Evolutionary conservation across 441 rosid species (phyloP).

Genomic region (Raphanus hybrid): DNA sequence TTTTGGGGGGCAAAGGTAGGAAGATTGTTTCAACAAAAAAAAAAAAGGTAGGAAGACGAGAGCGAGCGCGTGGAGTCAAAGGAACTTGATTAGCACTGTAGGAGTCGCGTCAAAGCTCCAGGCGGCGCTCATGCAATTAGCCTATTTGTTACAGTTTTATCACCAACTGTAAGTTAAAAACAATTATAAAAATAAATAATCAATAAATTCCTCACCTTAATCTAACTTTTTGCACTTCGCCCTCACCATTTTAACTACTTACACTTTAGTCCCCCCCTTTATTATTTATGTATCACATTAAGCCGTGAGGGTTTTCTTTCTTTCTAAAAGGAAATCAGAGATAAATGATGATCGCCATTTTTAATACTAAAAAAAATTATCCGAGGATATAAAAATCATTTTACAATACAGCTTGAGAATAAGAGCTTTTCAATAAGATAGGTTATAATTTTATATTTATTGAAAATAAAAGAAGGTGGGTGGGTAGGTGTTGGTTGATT

Average conservation of each 20-base stretch:
- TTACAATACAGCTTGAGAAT: constrained; percentile 8
- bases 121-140: constrained; percentile 35
- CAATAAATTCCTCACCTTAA: neutral
- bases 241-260: neutral
- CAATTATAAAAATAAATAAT: neutral
- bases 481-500: constrained; percentile 34
- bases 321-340: neutral
- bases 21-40: too few species aligned
- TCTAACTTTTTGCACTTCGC: neutral
- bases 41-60: too few species aligned
- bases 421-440: constrained; percentile 5
- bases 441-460: neutral
- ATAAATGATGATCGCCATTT: constrained; percentile 19
- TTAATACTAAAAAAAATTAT: neutral
- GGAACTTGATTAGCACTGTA: too few species aligned
- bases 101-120: constrained; percentile 22
- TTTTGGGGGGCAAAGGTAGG: too few species aligned
- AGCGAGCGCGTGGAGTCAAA: too few species aligned
- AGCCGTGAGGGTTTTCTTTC: constrained; percentile 3
- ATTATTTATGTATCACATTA: neutral
- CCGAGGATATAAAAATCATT: constrained; percentile 15
- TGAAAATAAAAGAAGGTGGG: constrained; percentile 6
- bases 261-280: neutral
- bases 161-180: neutral
- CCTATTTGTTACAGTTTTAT: constrained; percentile 10